Evolutionary conservation across 192 early-diverging fungal genomes (phyloP).

Genomic region (Backusella macrospora): DNA sequence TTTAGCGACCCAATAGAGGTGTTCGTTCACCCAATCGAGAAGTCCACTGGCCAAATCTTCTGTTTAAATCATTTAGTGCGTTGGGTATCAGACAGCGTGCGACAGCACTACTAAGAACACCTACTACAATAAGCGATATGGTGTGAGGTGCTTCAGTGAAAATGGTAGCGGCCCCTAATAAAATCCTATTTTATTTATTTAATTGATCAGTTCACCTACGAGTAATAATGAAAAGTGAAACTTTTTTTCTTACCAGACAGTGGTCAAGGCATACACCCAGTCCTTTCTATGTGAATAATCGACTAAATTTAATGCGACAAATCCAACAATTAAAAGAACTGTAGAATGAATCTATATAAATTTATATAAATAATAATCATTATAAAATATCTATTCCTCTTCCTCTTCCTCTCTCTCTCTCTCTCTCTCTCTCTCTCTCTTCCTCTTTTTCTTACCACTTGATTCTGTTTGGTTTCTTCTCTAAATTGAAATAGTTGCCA

Average conservation of each 20-base stretch:
- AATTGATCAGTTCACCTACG: neutral
- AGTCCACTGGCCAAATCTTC: conserved; percentile 31
- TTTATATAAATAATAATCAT: neutral
- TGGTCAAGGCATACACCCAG: conserved; percentile 37
- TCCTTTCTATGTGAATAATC: conserved; percentile 43
- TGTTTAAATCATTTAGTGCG: conserved; percentile 21
- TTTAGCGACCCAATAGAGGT: conserved; percentile 27
- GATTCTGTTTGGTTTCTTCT: conserved; percentile 12
- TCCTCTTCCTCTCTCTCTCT: neutral
- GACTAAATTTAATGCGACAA: conserved; percentile 25
- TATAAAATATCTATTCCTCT: neutral
- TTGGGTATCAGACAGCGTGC: conserved; percentile 34
- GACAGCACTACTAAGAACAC: conserved; percentile 39
- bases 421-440: neutral
- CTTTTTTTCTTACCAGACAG: conserved; percentile 33
- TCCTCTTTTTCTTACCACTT: neutral
- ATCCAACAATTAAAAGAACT: conserved; percentile 20
- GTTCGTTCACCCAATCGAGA: conserved; percentile 37
- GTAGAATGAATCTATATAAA: conserved; percentile 1
- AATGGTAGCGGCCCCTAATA: conserved; percentile 19
- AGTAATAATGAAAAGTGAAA: conserved; percentile 1
- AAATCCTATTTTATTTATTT: conserved; percentile 22
- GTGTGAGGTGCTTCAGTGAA: conserved; percentile 27
- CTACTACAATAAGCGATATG: conserved; percentile 31
- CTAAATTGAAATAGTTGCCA: conserved; percentile 31